Conservation (phyloP, 2,329 filamentous ascomycete species). For the Paramyrothecium roridum region DNA sequence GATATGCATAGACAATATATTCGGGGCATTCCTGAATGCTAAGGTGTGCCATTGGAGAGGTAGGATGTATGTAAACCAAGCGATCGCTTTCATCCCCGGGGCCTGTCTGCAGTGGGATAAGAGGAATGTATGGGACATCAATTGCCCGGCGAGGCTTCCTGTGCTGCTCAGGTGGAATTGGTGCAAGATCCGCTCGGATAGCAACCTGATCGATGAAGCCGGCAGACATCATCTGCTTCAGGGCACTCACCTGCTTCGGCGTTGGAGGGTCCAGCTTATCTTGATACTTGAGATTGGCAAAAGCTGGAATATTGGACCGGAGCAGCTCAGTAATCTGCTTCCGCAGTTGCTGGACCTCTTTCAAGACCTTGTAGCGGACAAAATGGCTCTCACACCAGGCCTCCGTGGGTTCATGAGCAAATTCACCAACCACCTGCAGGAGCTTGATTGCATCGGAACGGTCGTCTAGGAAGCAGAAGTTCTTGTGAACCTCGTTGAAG, state of each 20-base stretch:
- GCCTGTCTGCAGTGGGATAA: conserved; percentile 62
- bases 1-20: conserved; percentile 82
- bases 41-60: conserved; percentile 72
- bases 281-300: conserved; percentile 50
- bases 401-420: conserved; percentile 70
- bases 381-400: conserved; percentile 80
- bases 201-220: conserved; percentile 95
- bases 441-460: conserved; percentile 86
- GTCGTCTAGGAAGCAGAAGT: conserved; percentile 78
- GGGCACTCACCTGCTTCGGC: conserved; percentile 67
- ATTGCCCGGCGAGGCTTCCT: conserved; percentile 80
- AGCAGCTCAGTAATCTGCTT: conserved; percentile 80
- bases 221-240: conserved; percentile 88
- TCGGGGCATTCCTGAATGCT: conserved; percentile 73
- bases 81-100: conserved; percentile 48
- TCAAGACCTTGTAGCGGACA: conserved; percentile 81
- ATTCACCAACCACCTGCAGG: conserved; percentile 83
- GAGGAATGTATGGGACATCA: conserved; percentile 86
- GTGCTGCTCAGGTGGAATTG: conserved; percentile 62
- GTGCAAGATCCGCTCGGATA: conserved; percentile 83
- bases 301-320: conserved; percentile 68
- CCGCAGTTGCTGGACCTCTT: conserved; percentile 80
- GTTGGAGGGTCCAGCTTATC: conserved; percentile 58
- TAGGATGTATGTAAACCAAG: conserved; percentile 84
- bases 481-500: conserved; percentile 70